Conservation (phyloP, 1,284 basidiomycete genomes). For the Leccinum fallax region DNA sequence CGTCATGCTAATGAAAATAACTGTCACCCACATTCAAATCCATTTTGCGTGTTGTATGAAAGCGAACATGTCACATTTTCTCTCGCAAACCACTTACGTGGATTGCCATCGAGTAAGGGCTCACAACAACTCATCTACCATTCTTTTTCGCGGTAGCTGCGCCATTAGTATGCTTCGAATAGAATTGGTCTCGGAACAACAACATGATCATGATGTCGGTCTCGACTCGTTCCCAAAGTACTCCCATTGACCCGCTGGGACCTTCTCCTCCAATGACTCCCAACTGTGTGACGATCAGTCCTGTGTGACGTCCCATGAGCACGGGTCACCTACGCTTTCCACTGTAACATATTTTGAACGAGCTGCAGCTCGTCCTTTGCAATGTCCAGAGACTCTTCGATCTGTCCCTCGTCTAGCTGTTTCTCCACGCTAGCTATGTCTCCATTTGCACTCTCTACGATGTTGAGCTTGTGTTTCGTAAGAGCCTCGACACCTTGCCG, state of each 20-base stretch:
- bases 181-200: constrained; percentile 1
- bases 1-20: constrained; percentile 13
- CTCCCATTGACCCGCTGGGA: constrained; percentile 85
- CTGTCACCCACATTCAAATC: constrained; percentile 15
- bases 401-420: constrained; percentile 74
- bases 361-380: constrained; percentile 84
- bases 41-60: constrained; percentile 15
- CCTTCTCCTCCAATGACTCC: constrained; percentile 84
- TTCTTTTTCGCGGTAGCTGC: constrained; percentile 6
- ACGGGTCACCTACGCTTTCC: constrained; percentile 84
- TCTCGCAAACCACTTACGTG: no score
- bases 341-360: constrained; percentile 86
- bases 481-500: constrained; percentile 89
- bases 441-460: constrained; percentile 70
- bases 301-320: constrained; percentile 1
- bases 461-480: constrained; percentile 79
- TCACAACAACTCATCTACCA: no score
- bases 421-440: constrained; percentile 72
- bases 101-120: no score
- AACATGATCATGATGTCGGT: constrained; percentile 22
- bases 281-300: constrained; percentile 55
- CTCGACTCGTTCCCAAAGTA: constrained; percentile 60
- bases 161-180: constrained; percentile 6
- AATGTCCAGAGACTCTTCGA: constrained; percentile 84
- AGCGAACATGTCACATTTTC: neutral